These are phyloP conservation scores for Botrytis galanthina DNA, from an alignment of 2,329 filamentous ascomycete genomes.

Conservation along the genomic window DNA sequence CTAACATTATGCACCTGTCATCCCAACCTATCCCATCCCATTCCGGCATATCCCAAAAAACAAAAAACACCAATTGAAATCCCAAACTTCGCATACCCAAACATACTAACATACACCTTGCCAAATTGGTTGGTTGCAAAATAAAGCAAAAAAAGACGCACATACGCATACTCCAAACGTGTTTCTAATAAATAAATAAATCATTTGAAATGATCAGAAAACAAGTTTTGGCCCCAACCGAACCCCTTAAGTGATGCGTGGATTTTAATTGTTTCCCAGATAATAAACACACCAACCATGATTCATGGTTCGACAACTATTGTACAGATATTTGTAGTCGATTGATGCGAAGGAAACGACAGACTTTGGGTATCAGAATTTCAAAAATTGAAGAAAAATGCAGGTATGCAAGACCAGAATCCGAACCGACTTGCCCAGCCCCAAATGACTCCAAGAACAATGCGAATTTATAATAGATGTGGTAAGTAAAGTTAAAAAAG, in stretches of 20 bases:
- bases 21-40: not conserved
- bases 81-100: not conserved
- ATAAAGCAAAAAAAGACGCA: not conserved
- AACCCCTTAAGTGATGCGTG: constrained; percentile 7
- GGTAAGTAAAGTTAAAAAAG: not conserved
- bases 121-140: not conserved
- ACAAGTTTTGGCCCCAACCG: constrained; percentile 1
- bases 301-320: constrained; percentile 12
- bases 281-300: constrained; percentile 10
- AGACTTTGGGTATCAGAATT: constrained; percentile 21
- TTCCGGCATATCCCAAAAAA: not conserved
- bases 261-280: not conserved
- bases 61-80: not conserved
- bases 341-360: constrained; percentile 14
- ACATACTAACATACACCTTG: not conserved
- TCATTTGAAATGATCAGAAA: constrained; percentile 1
- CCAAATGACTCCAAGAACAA: constrained; percentile 13
- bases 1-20: constrained; percentile 13
- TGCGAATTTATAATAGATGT: constrained; percentile 16
- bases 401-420: constrained; percentile 18
- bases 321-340: constrained; percentile 15
- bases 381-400: constrained; percentile 6
- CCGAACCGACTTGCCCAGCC: not conserved
- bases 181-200: not conserved
- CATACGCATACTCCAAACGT: not conserved